Conservation (phyloP, 2,329 filamentous ascomycete genomes). For the Fusarium sp. region DNA sequence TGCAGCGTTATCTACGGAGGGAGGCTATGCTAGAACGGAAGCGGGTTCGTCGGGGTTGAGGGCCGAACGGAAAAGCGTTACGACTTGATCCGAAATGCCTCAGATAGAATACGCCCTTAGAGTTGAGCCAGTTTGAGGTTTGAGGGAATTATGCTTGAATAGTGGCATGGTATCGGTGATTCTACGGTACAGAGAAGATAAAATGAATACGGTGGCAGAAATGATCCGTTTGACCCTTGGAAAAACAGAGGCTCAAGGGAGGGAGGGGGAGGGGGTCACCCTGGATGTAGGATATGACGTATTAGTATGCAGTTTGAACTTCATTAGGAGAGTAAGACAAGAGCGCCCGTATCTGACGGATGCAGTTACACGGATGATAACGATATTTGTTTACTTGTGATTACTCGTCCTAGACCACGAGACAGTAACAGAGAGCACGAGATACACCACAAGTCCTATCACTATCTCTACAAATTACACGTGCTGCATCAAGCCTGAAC, state of each 20-base stretch:
- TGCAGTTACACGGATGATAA: not conserved
- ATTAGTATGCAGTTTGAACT: slow-evolving; percentile 17
- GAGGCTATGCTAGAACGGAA: slow-evolving; percentile 14
- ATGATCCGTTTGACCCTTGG: slow-evolving; percentile 23
- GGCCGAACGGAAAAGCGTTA: slow-evolving; percentile 5
- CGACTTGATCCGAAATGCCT: slow-evolving; percentile 1
- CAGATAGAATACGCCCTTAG: not conserved
- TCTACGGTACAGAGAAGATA: not conserved
- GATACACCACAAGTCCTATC: not conserved
- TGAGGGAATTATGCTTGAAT: slow-evolving; percentile 17
- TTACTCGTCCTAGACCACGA: not conserved
- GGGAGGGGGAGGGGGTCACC: not conserved
- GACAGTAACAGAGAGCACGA: not conserved
- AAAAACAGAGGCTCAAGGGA: slow-evolving; percentile 7
- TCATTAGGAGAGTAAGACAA: slow-evolving; percentile 9
- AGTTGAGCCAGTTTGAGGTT: not conserved
- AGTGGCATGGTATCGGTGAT: slow-evolving; percentile 25
- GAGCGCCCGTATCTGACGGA: not conserved
- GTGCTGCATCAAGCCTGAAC: not conserved
- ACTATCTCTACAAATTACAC: slow-evolving; percentile 7
- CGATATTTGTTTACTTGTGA: slow-evolving; percentile 2
- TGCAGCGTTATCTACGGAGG: slow-evolving; percentile 29
- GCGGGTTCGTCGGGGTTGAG: slow-evolving; percentile 20
- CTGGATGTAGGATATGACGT: slow-evolving; percentile 27
- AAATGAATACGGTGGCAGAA: slow-evolving; percentile 22